Evolutionary conservation across 1,284 basidiomycete species (phyloP).

Genomic region (Irpex sp.): DNA sequence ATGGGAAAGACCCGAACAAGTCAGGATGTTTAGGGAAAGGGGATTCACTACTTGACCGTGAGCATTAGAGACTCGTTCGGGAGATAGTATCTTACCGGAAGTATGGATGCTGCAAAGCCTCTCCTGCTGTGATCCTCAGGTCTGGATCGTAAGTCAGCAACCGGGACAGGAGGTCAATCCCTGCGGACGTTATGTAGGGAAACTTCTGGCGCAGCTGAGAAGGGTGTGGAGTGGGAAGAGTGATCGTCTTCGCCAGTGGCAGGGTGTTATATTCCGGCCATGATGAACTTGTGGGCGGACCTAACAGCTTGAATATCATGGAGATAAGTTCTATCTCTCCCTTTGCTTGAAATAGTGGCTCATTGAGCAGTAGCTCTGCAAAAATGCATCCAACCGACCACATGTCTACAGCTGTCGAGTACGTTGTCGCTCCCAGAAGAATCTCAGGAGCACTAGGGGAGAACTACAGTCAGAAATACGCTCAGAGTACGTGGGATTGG

Average conservation of each 20-base stretch:
- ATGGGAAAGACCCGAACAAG: conserved; percentile 94
- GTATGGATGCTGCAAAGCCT: conserved; percentile 88
- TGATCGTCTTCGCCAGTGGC: conserved; percentile 79
- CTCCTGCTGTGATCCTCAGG: conserved; percentile 80
- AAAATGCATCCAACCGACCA: conserved; percentile 99
- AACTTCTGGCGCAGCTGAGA: conserved; percentile 76
- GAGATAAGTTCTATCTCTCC: conserved; percentile 90
- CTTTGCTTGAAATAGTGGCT: conserved; percentile 95
- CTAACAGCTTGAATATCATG: conserved; percentile 92
- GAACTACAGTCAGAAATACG: background rate
- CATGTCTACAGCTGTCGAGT: conserved; percentile 96
- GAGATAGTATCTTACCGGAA: conserved; percentile 60
- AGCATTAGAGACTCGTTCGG: background rate
- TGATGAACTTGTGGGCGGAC: conserved; percentile 77
- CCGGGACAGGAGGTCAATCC: conserved; percentile 81
- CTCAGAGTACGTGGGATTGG: background rate
- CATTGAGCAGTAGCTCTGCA: conserved; percentile 90
- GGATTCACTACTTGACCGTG: conserved; percentile 62
- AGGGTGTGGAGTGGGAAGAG: conserved; percentile 74
- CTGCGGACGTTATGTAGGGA: conserved; percentile 76
- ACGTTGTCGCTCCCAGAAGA: conserved; percentile 87
- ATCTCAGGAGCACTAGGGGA: conserved; percentile 88
- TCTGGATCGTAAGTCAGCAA: conserved; percentile 90
- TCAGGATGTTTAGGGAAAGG: conserved; percentile 98
- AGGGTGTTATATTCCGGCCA: conserved; percentile 86